Base-by-base conservation (phyloP, 805 yeast species). In the Cephaloascus albidus region DNA sequence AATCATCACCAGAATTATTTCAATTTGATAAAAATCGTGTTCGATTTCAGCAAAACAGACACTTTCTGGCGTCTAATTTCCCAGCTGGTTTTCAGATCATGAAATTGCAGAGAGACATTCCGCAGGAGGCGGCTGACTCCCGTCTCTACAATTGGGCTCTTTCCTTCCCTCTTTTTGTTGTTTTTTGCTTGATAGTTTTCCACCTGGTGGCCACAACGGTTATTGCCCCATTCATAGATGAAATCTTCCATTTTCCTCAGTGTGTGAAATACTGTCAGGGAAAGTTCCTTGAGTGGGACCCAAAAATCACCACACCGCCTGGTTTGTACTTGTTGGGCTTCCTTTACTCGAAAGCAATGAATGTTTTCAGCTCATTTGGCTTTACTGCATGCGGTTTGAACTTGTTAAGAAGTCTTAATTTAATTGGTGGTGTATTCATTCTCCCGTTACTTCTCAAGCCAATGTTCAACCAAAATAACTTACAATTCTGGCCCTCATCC, bases 241-340 rank as follows among this genome's bases (percentile, higher is more conserved):
- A 93, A 57, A 67, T 74, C 10, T 90, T 90, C 60, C 98, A 93
- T 54, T 68, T 85, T 18, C 76, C 78, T 5, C 97, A 93, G 65
- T 78, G 94, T 4, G 68, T 75, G 42, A 68, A 64, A 36, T 88
- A 83, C 52, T 73, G 86, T 43, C 47, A 55, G 2, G 82, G 81
- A 10, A 63, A 76, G 38, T 87, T 78, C 61, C 39, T 45, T n/a
- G 50, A 62, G 1, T 88, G 96, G 96, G 87, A 93, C 56, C 70
- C 78, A 10, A 89, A 90, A 53, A 87, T 93, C 54, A 90, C 98
- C 2, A 93, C 98, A 0, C 98, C 98, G 1, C 97, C 97, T 1
- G 98, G 97, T 0, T 63, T 90, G 15, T 90, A 93, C 54, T 41
- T 57, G 4, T 45, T 75, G 8, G 76, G 75, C 4, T 58, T 59